Base-by-base conservation (phyloP, 164 flowering plant genomes). In the Warburgia ugandensis region DNA sequence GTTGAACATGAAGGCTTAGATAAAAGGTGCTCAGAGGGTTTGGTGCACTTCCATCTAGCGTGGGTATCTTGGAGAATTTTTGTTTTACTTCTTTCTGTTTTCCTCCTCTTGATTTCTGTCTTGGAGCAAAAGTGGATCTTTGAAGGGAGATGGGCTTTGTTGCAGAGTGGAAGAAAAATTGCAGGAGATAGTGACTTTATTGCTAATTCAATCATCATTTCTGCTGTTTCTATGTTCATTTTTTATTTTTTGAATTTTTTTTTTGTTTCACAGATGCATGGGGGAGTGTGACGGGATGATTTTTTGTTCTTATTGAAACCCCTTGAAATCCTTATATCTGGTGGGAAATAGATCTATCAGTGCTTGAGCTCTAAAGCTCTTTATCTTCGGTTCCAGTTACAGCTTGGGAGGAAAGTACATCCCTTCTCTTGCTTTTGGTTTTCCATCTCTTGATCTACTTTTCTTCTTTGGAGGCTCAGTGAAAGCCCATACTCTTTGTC, bases 241-340 rank as follows among this genome's bases (percentile, higher is more conserved):
- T 14, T 19, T 44, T 32, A 29, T n/a, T 43, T 54, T 60, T 52
- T 22, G 20, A 46, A 5, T 29, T 52, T 33, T 38, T 32, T 54
- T 51, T 52, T 63, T 63, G 31, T 20, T 17, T 29, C 17, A 16
- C 28, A 27, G 36, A 20, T 6, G 38, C 48, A 29, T 40, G 28
- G 35, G 57, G 27, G 12, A 29, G 19, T 53, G 25, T 29, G 56
- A 29, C 37, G 30, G 41, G 20, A 30, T 29, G 37, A 42, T 41
- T 29, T 22, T 41, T 36, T 42, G 30, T 22, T 44, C 58, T 65
- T 66, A 60, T 57, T 50, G 43, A 61, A 66, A 51, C 76, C 48
- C 58, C 54, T 38, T 41, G 17, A 31, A 23, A 13, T 21, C 46
- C 29, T n/a, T 20, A 37, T 28, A 30, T 30, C n/a, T 14, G 47